phyloP scores from a whole-genome alignment of 2,329 filamentous ascomycete species.

The Apiospora arundinis region DNA sequence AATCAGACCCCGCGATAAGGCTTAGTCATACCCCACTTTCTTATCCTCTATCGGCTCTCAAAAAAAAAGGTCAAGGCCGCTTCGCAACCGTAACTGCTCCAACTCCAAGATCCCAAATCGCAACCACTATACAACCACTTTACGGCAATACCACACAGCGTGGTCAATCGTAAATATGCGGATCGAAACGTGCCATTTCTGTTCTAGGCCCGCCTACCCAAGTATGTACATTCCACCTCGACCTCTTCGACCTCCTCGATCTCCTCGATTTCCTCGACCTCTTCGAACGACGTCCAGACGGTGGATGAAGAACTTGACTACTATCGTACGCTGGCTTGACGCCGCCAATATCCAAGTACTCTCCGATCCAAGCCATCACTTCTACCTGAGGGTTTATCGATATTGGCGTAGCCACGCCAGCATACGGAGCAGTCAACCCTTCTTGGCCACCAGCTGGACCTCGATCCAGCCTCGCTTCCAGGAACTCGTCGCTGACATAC shows the following conservation, averaged over 20 bases:
- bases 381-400: no score
- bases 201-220: slow-evolving; percentile 69
- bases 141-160: not conserved
- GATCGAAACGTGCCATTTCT: slow-evolving; percentile 75
- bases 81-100: not conserved
- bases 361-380: no score
- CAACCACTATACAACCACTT: not conserved
- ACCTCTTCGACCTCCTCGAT: not conserved
- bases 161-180: slow-evolving; percentile 30
- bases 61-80: not conserved
- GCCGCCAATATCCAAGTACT: no score
- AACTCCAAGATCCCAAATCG: not conserved
- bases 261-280: no score
- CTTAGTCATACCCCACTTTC: not conserved
- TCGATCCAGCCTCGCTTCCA: not conserved
- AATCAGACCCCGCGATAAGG: not conserved
- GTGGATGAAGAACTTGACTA: no score
- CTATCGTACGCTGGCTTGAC: no score
- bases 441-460: no score
- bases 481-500: not conserved
- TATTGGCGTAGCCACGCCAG: no score
- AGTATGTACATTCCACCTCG: slow-evolving; percentile 47
- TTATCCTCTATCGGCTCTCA: not conserved
- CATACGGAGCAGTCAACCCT: no score
- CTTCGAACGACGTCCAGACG: not conserved